Percentiles rank a stretch among this genome's conserved stretches.
These are phyloP conservation scores for Agapanthus africanus DNA, from an alignment of 106 monocot species.

Conservation along the genomic window DNA sequence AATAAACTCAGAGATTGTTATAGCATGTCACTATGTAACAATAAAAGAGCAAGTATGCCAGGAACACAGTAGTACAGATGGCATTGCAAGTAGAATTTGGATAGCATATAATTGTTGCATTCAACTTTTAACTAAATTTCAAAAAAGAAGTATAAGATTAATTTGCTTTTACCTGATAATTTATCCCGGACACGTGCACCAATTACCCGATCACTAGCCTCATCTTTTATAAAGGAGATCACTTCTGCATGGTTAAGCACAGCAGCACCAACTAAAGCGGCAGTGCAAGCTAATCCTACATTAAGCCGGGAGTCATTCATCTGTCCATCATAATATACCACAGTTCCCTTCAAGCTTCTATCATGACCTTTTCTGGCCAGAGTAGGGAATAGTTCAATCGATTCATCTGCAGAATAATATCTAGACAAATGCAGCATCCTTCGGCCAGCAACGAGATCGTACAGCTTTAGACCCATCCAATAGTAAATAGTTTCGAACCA, in stretches of 20 bases:
- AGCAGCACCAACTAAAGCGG: conserved; percentile 78
- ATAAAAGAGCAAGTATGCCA: too few species aligned
- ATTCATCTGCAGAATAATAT: conserved; percentile 89
- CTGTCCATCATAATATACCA: conserved; percentile 98
- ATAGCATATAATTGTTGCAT: too few species aligned
- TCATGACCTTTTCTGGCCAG: conserved; percentile 67
- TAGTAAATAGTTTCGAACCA: conserved; percentile 93
- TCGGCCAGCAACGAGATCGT: conserved; percentile 89
- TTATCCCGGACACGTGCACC: conserved; percentile 79
- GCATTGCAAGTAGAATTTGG: too few species aligned
- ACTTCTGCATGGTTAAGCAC: conserved; percentile 97
- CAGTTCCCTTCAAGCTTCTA: conserved; percentile 83
- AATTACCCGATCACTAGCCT: conserved; percentile 52
- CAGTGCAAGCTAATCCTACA: conserved; percentile 93
- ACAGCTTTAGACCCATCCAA: conserved; percentile 83
- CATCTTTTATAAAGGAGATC: conserved; percentile 73
- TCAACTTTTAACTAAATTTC: not conserved
- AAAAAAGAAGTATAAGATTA: conserved; percentile 1
- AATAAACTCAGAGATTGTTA: too few species aligned
- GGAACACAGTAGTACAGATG: too few species aligned
- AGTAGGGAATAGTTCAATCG: conserved; percentile 87
- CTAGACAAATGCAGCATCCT: conserved; percentile 89
- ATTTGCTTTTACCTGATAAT: conserved; percentile 58
- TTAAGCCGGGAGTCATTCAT: conserved; percentile 97
- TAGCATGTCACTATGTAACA: too few species aligned